phyloP scores from a whole-genome alignment of 306 rosid genomes.

The Castanopsis chinensis region DNA sequence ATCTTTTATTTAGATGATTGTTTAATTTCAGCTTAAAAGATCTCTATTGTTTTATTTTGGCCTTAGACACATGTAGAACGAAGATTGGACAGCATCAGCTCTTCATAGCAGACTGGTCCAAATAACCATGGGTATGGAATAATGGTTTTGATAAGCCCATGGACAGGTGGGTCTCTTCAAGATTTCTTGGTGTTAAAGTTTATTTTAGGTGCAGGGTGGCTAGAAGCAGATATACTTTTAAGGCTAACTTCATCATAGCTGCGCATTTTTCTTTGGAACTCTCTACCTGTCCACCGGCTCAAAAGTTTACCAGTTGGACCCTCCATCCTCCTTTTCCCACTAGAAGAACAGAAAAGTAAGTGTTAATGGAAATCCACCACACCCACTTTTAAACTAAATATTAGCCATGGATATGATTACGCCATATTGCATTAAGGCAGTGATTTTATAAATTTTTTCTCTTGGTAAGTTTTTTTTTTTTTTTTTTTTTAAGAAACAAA shows the following conservation, averaged over 20 bases:
- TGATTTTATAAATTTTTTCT: neutral
- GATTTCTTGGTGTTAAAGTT: conserved; percentile 22
- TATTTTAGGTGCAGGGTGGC: conserved; percentile 21
- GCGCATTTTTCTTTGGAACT: conserved; percentile 29
- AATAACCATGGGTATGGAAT: conserved; percentile 26
- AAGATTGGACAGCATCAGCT: conserved; percentile 1
- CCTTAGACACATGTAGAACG: conserved; percentile 16
- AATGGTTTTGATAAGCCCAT: conserved; percentile 26
- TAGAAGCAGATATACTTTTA: conserved; percentile 10
- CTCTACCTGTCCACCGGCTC: conserved; percentile 23
- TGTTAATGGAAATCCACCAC: conserved; percentile 14
- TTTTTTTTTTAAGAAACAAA: too few relatives aligned
- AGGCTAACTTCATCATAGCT: conserved; percentile 38
- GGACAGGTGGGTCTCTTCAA: conserved; percentile 12
- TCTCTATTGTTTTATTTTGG: neutral
- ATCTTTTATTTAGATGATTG: neutral
- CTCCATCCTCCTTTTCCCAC: conserved; percentile 11
- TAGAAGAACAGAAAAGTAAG: conserved; percentile 12
- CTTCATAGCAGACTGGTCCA: conserved; percentile 10
- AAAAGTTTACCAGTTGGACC: conserved; percentile 26
- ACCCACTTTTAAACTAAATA: neutral
- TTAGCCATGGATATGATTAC: conserved; percentile 26
- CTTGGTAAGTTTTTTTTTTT: too few relatives aligned
- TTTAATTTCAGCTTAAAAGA: neutral
- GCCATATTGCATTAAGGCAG: conserved; percentile 17